Conservation (phyloP, 345 rosid species). For the Populus euphratica region DNA sequence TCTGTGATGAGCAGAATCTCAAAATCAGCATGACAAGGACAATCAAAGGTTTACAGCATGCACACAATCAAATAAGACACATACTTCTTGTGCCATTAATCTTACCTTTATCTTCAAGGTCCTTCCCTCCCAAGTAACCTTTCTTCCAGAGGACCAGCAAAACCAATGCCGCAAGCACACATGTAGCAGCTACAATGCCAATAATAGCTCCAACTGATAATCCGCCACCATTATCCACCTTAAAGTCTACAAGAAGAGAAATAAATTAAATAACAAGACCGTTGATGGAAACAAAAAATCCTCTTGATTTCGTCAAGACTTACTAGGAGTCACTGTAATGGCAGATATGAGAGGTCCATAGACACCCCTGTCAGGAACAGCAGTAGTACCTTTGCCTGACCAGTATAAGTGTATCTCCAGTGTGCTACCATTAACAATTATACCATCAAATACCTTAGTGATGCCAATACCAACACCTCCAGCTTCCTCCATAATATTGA, state of each 20-base stretch:
- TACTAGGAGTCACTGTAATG: slow-evolving; percentile 68
- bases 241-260: slow-evolving; percentile 44
- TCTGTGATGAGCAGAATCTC: slow-evolving; percentile 28
- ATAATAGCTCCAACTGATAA: slow-evolving; percentile 59
- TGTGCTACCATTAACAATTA: slow-evolving; percentile 55
- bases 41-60: background rate
- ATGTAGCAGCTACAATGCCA: slow-evolving; percentile 57
- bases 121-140: slow-evolving; percentile 54
- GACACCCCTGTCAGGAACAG: slow-evolving; percentile 58
- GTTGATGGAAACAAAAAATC: background rate
- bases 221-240: slow-evolving; percentile 46
- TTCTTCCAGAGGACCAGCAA: slow-evolving; percentile 36
- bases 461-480: slow-evolving; percentile 60
- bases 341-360: slow-evolving; percentile 92
- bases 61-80: background rate
- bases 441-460: slow-evolving; percentile 21
- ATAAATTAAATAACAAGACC: background rate
- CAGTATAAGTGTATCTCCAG: slow-evolving; percentile 72
- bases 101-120: slow-evolving; percentile 57
- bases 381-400: slow-evolving; percentile 76
- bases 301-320: slow-evolving; percentile 17
- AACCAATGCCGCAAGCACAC: slow-evolving; percentile 38
- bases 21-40: background rate
- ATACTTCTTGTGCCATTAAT: background rate
- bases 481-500: slow-evolving; percentile 64